Evolutionary conservation across 2,329 filamentous ascomycete species (phyloP), one percentile per base, ranked within the genome.

Genomic region (Diatrype stigma): DNA sequence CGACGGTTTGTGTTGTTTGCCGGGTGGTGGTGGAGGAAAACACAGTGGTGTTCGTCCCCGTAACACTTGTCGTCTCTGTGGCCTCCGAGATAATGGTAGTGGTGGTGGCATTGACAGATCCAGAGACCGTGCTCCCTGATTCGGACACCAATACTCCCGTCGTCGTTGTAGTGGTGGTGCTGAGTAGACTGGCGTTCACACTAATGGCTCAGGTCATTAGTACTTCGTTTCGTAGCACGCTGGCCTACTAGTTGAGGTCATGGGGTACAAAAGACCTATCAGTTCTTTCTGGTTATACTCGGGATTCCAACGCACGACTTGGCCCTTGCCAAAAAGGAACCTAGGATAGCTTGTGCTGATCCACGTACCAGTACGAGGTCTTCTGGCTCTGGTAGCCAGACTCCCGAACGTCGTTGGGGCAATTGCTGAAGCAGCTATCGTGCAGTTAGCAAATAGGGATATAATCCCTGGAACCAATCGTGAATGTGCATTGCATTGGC

Each of bases 341-440:
- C 10, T 7, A 21, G 17, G 1, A 21, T 1, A n/a, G 17, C 45
- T 7, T 10, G 19, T 28, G 30, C 10, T 22, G 35, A 7, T 7
- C 6, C 10, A 55, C 60, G 51, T 49, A 66, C 64, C 66, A 67
- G 56, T 66, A 63, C 8, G 57, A 52, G 19, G 64, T 51, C 52
- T 63, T 63, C 52, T 58, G 26, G 32, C 58, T 59, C 17, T 55
- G 51, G 48, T 59, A 51, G 38, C 53, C 55, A 17, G 62, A 47
- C 10, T 45, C 30, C 10, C 63, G 57, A 47, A 70, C 55, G 60
- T 77, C 73, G 56, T 71, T 66, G 48, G 82, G 81, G 71, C 84
- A 86, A 73, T 83, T 82, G 73, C 79, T 78, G 72, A 83, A 85
- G 77, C 83, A 86, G 30, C 75, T 77, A 52, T 52, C 30, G 11